Percentiles rank a stretch among this genome's conserved stretches.
phyloP scores from a whole-genome alignment of 352 stramenopile genomes.

The Globisporangium splendens region DNA sequence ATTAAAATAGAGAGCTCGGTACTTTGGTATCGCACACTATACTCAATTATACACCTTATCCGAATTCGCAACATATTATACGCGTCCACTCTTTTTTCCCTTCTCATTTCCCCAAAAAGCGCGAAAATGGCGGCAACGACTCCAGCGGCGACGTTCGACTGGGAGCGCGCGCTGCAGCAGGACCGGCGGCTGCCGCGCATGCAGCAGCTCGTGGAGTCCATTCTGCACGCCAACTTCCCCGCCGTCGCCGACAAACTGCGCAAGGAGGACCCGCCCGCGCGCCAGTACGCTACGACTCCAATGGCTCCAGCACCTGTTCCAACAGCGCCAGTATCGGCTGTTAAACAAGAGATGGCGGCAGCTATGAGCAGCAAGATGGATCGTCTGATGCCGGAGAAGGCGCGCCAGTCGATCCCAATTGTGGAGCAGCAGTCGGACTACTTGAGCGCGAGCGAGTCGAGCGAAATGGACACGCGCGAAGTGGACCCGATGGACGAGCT shows the following conservation, averaged over 20 bases:
- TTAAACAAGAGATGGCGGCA: no score
- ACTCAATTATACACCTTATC: no score
- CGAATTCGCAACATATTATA: no score
- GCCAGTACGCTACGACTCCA: not conserved
- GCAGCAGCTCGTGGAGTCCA: conserved; percentile 25
- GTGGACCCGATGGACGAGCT: conserved; percentile 66
- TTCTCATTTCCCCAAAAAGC: no score
- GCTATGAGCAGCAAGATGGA: not conserved
- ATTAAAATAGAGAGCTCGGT: no score
- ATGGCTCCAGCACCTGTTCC: not conserved
- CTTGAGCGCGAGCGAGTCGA: conserved; percentile 30
- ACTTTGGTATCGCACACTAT: no score
- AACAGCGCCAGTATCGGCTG: no score
- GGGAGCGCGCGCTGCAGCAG: conserved; percentile 25
- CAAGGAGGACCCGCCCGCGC: conserved; percentile 4
- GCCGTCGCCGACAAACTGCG: not conserved
- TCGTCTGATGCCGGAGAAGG: not conserved
- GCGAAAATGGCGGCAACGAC: no score
- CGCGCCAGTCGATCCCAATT: not conserved
- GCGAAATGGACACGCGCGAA: conserved; percentile 41
- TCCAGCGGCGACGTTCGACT: conserved; percentile 28
- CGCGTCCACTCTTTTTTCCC: no score
- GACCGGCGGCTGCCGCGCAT: conserved; percentile 23
- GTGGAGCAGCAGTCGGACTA: not conserved
- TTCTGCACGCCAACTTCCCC: conserved; percentile 18